Evolutionary conservation across 768 basidiomycete species (phyloP).

Genomic region (Auriscalpium microsporum): DNA sequence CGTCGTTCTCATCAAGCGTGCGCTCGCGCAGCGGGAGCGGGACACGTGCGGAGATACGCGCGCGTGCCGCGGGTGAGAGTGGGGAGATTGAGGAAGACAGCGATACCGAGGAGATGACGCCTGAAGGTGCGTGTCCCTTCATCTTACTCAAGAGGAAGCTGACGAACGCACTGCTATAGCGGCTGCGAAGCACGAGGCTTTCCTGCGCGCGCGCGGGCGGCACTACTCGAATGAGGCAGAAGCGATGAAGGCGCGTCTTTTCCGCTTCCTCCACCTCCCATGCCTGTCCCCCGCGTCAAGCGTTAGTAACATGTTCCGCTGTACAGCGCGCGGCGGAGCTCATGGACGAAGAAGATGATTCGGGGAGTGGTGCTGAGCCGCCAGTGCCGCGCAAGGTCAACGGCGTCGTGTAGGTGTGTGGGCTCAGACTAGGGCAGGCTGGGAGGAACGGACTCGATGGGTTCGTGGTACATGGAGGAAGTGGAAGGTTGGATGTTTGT

Average conservation of each 20-base stretch:
- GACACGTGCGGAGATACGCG: conserved; percentile 81
- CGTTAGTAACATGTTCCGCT: background rate
- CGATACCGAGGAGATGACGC: conserved; percentile 71
- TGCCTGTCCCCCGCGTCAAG: background rate
- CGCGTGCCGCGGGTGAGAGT: conserved; percentile 52
- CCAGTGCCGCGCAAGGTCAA: background rate
- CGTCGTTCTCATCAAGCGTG: conserved; percentile 58
- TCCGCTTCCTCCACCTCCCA: background rate
- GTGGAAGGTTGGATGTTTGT: too few relatives aligned
- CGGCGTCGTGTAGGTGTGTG: background rate
- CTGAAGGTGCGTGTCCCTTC: conserved; percentile 38
- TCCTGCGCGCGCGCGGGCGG: conserved; percentile 69
- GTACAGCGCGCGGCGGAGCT: conserved; percentile 1
- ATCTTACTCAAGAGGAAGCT: background rate
- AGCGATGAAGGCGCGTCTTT: conserved; percentile 71
- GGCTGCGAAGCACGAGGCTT: conserved; percentile 73
- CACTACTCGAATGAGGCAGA: conserved; percentile 90
- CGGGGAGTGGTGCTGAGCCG: background rate
- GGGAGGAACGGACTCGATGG: too few relatives aligned
- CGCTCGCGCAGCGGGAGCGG: conserved; percentile 55
- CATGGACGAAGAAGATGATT: background rate
- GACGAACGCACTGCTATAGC: conserved; percentile 35
- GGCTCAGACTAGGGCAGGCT: too few relatives aligned
- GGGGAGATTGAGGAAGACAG: conserved; percentile 51
- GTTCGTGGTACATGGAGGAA: too few relatives aligned